Base-by-base conservation (phyloP, 1,284 basidiomycete genomes). In the Laetiporus sulphureus region DNA sequence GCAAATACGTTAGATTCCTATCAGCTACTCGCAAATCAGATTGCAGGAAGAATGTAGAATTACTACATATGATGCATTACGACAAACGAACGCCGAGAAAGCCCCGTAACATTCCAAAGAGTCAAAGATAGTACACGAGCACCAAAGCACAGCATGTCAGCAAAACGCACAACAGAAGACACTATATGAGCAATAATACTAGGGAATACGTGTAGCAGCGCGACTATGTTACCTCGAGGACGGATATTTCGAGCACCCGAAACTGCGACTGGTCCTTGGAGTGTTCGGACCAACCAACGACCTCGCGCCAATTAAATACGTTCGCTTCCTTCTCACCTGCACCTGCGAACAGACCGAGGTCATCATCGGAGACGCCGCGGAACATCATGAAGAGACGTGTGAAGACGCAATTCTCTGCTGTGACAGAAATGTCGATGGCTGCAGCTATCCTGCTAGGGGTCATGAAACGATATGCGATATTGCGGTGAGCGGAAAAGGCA, bases 401-500 rank as follows among this genome's bases (percentile, higher is more conserved):
- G 61, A 87, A 89, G 45, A 83, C 67, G 56, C 84, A 87, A 20
- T 80, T 77, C 41, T 87, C 83, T 12, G 75, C 71, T 1, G 82
- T 83, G n/a, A 89, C 78, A 2, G 79, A 78, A 49, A 90, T 85
- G 56, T 90, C 86, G 46, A 90, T 77, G n/a, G 86, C 86, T 1
- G 83, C 77, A 6, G 85, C 83, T 36, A 90, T 82, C 50, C 76
- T 81, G 45, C 70, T 68, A 3, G 85, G 87, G 7, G 77, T 72
- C 50, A 90, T 72, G 63, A 90, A 89, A n/a, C 86, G 78, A 56
- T 89, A 90, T 10, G 86, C 87, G 47, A 90, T 84, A 60, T 90
- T 85, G 57, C 80, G 83, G 63, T 90, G 85, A 4, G 68, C 66
- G 11, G 78, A 65, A 58, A 89, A 89, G 3, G 77, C 63, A 21